These are phyloP conservation scores for Trichophyton benhamiae DNA, from an alignment of 2,329 filamentous ascomycete species.

Conservation along the genomic window DNA sequence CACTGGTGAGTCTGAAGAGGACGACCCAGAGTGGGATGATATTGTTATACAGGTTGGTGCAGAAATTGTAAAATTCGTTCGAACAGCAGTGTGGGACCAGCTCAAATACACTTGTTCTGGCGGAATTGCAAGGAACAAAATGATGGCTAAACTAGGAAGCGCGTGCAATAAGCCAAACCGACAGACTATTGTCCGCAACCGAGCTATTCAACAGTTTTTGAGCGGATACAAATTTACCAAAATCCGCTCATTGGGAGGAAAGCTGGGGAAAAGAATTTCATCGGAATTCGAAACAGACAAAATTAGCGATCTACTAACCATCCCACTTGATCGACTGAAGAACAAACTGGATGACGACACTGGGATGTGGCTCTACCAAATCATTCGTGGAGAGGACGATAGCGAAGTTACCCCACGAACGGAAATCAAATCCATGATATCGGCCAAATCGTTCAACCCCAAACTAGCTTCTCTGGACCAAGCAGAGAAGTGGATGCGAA, in stretches of 20 bases:
- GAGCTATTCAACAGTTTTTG: slow-evolving; percentile 68
- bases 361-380: slow-evolving; percentile 71
- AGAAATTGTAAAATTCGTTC: slow-evolving; percentile 70
- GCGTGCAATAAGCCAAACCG: slow-evolving; percentile 86
- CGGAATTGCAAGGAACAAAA: slow-evolving; percentile 82
- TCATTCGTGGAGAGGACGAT: slow-evolving; percentile 70
- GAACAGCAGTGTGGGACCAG: slow-evolving; percentile 53
- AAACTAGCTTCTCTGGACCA: slow-evolving; percentile 67
- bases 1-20: slow-evolving; percentile 55
- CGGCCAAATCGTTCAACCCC: slow-evolving; percentile 86
- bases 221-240: slow-evolving; percentile 84
- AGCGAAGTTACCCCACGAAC: slow-evolving; percentile 85
- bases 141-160: slow-evolving; percentile 87
- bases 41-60: slow-evolving; percentile 74
- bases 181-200: slow-evolving; percentile 85
- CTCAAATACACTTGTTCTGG: slow-evolving; percentile 85
- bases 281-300: slow-evolving; percentile 70
- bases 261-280: slow-evolving; percentile 76
- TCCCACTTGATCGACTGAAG: slow-evolving; percentile 65
- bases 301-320: slow-evolving; percentile 59
- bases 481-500: slow-evolving; percentile 71
- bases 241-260: slow-evolving; percentile 88
- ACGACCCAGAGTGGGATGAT: slow-evolving; percentile 94
- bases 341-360: slow-evolving; percentile 70
- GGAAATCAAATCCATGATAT: slow-evolving; percentile 94